Base-by-base conservation (phyloP, 805 yeast genomes). In the Wickerhamomyces strasburgensis region DNA sequence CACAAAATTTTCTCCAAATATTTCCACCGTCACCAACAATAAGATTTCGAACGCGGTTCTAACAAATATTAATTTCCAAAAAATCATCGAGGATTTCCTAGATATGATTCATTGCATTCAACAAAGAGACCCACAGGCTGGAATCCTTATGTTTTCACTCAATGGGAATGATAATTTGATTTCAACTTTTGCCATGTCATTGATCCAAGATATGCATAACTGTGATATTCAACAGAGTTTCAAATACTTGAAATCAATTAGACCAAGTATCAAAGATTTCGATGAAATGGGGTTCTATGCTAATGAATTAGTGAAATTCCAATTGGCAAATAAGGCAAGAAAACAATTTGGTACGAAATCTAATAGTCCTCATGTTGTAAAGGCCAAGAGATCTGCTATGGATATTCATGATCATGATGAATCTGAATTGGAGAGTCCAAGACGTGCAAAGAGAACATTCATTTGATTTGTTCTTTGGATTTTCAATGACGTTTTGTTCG, bases 141-240 rank as follows among this genome's bases (percentile, higher is more conserved):
- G 58, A 10, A 42, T 54, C 10, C 25, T 54, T 14, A 17, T 54
- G 18, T 54, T 54, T 27, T 53, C 58, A 1, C 28, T 54, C 18
- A 54, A 54, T 34, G 59, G 59, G 26, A 54, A 54, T 33, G 59
- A 54, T 27, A 54, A 54, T 35, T 19, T 53, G 31, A 19, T 53
- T 2, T 30, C 48, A 3, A 41, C 51, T 6, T 53, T 54, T 31
- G 51, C 49, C 0, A 25, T 53, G 24, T 39, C 56, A 5, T 49
- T 40, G 24, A 43, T 54, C 23, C 46, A 47, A 26, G 54, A 54
- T 14, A 14, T 44, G 1, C 48, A 50, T 41, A 46, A 21, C 25
- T 48, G 56, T 40, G 52, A 47, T 33, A 34, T 51, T n/a, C 14
- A 42, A 4, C 35, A 47, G 19, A 47, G 51, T 19, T 53, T 46